phyloP scores from a whole-genome alignment of 345 rosid genomes.

The Toxicodendron radicans region DNA sequence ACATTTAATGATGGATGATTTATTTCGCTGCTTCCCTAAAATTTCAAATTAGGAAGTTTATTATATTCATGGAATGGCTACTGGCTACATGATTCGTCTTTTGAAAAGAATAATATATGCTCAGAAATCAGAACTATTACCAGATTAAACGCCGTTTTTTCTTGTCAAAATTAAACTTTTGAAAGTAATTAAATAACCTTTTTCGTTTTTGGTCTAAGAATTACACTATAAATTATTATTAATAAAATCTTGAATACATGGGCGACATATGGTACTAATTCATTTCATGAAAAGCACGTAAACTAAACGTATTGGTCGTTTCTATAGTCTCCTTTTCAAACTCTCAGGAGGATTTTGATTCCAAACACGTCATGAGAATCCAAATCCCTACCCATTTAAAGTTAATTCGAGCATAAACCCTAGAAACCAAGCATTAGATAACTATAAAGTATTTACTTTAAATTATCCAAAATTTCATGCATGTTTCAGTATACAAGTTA shows the following conservation, averaged over 20 bases:
- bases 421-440: neutral
- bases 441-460: neutral
- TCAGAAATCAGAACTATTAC: no score
- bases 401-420: neutral
- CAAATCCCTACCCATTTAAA: neutral
- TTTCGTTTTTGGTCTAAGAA: neutral
- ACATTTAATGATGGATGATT: no score
- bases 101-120: no score
- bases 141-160: no score
- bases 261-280: conserved; percentile 9
- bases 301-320: neutral
- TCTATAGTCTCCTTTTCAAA: conserved; percentile 4
- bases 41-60: neutral
- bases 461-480: neutral
- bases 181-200: no score
- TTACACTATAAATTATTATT: neutral
- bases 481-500: neutral
- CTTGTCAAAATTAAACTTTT: no score
- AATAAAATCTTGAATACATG: neutral
- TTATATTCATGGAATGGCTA: no score
- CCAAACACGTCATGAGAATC: neutral
- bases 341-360: conserved; percentile 1
- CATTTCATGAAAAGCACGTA: neutral
- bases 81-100: no score
- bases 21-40: no score